phyloP scores from a whole-genome alignment of 192 early-diverging fungal genomes.

The Gamsiella multidivaricata region DNA sequence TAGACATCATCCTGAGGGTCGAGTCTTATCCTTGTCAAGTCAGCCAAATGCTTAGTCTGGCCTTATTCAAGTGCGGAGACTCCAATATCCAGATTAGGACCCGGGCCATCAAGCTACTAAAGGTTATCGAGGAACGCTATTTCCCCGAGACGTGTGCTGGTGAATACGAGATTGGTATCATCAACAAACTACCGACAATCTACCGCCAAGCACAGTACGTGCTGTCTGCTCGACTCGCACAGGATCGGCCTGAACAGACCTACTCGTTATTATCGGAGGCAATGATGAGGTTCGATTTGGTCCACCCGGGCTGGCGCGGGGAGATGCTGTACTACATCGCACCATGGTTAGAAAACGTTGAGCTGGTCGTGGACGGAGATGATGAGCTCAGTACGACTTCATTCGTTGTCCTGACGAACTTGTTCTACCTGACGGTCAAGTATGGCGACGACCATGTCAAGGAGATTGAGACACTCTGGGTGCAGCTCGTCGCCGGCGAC shows the following conservation, averaged over 20 bases:
- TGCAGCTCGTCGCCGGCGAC: constrained; percentile 71
- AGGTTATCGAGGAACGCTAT: constrained; percentile 74
- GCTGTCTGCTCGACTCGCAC: constrained; percentile 75
- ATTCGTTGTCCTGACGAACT: constrained; percentile 74
- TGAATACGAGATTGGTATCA: constrained; percentile 76
- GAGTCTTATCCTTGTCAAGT: constrained; percentile 74
- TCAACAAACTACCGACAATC: constrained; percentile 76
- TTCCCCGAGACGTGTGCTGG: constrained; percentile 69
- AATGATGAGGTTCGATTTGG: constrained; percentile 72
- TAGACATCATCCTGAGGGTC: constrained; percentile 71
- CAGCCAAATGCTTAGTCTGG: constrained; percentile 69
- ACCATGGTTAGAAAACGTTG: constrained; percentile 86
- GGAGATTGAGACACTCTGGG: constrained; percentile 85
- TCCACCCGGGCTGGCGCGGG: constrained; percentile 67
- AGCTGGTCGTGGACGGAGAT: constrained; percentile 62
- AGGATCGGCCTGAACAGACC: constrained; percentile 68
- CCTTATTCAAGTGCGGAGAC: constrained; percentile 85
- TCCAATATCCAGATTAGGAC: constrained; percentile 73
- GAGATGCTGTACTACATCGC: constrained; percentile 80
- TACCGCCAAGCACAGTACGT: constrained; percentile 83
- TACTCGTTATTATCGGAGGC: constrained; percentile 82
- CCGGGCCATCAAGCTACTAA: constrained; percentile 76
- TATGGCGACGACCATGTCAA: constrained; percentile 81
- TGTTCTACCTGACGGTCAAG: constrained; percentile 86
- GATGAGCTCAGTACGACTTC: constrained; percentile 60